A percentile compares a stretch with the other conserved stretches of the same genome.
These are phyloP conservation scores for Plectosphaerella cucumerina DNA, from an alignment of 2,329 filamentous ascomycete species.

Conservation along the genomic window DNA sequence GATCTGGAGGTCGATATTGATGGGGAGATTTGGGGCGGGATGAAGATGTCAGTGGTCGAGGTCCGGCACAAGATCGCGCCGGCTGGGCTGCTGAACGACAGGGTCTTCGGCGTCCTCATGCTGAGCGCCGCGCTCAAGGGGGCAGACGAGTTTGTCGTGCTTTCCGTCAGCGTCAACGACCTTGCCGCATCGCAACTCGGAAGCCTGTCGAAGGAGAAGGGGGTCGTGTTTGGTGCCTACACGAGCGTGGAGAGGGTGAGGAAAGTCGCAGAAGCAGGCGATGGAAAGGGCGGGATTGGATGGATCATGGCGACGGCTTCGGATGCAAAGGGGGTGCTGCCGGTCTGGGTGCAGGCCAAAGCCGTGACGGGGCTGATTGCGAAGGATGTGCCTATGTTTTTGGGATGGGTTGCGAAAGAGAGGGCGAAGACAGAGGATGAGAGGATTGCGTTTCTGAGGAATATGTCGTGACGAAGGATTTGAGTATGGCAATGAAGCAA, in stretches of 20 bases:
- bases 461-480: too few species aligned
- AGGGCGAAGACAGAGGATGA: constrained; percentile 22
- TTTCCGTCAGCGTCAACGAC: constrained; percentile 51
- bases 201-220: constrained; percentile 34
- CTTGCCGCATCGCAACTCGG: constrained; percentile 27
- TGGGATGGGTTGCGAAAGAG: constrained; percentile 54
- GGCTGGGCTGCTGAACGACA: constrained; percentile 44
- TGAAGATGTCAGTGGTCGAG: constrained; percentile 52
- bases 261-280: constrained; percentile 36
- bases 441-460: background rate
- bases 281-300: constrained; percentile 55
- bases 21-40: constrained; percentile 38
- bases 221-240: constrained; percentile 55
- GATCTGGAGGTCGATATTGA: constrained; percentile 33
- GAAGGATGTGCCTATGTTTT: constrained; percentile 68
- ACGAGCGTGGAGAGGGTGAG: constrained; percentile 61
- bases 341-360: constrained; percentile 61
- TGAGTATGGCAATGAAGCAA: background rate
- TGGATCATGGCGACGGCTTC: constrained; percentile 78
- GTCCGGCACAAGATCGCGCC: constrained; percentile 61
- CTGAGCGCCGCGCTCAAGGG: constrained; percentile 44
- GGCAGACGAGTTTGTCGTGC: constrained; percentile 45
- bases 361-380: constrained; percentile 59
- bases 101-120: constrained; percentile 64
- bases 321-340: constrained; percentile 64